phyloP scores from a whole-genome alignment of 345 rosid species.

The Leavenworthia alabamica region DNA sequence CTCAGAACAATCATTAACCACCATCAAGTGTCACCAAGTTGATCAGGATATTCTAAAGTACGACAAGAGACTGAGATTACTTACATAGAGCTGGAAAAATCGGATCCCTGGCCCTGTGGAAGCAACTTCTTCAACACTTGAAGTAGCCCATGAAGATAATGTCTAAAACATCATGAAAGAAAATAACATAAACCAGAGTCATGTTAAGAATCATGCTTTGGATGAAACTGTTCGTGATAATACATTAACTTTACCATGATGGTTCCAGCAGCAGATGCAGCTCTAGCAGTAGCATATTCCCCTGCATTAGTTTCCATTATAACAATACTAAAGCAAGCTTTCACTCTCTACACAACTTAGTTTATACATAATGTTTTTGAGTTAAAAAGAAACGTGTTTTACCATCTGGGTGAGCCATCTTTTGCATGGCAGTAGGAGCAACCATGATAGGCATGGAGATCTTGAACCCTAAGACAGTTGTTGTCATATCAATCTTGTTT shows the following conservation, averaged over 20 bases:
- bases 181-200: neutral
- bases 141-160: slow-evolving; percentile 87
- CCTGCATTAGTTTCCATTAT: slow-evolving; percentile 40
- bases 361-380: slow-evolving; percentile 12
- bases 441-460: slow-evolving; percentile 89
- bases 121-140: slow-evolving; percentile 91
- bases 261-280: slow-evolving; percentile 78
- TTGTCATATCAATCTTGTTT: slow-evolving; percentile 66
- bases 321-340: neutral
- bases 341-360: neutral
- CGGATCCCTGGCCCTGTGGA: slow-evolving; percentile 85
- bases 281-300: slow-evolving; percentile 89
- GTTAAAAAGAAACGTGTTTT: neutral
- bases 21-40: slow-evolving; percentile 13
- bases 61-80: slow-evolving; percentile 12
- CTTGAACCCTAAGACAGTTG: slow-evolving; percentile 70
- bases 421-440: slow-evolving; percentile 87
- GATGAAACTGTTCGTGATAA: neutral
- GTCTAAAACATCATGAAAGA: slow-evolving; percentile 42
- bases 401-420: slow-evolving; percentile 96
- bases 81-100: slow-evolving; percentile 85
- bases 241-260: slow-evolving; percentile 51
- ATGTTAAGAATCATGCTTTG: neutral
- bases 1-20: neutral
- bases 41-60: neutral